Base-by-base conservation (phyloP, 108 stramenopile species). In the Epithemia pelagica region DNA sequence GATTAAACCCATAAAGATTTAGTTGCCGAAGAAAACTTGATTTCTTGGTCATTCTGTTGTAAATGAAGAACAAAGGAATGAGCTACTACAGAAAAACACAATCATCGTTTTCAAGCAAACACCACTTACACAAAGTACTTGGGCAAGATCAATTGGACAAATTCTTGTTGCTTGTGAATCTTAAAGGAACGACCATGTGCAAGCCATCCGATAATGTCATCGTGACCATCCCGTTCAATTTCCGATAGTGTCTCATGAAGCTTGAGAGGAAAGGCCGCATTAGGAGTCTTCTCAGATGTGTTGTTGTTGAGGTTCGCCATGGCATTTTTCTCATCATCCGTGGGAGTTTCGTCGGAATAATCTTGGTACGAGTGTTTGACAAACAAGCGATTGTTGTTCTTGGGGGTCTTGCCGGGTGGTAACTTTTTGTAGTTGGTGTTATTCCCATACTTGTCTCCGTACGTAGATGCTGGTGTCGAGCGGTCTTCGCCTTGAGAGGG, bases 181-280 rank as follows among this genome's bases (percentile, higher is more conserved):
- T 78, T 78, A 67, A 91, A 91, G 52, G 75, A 81, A 69, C 87
- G 77, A 29, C 90, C 90, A 64, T 91, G 90, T 23, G 87, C 81
- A 51, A 83, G 71, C 90, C 90, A 91, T 2, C 83, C 84, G 56
- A 91, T 75, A 30, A 91, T 82, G 63, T 88, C 54, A 23, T 60
- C 73, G 20, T 77, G 62, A 62, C 85, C 89, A 56, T 87, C 82
- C 0, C 64, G 68, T 64, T 91, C 86, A 20, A 91, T 85, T 57
- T 75, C 75, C 0, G 73, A 70, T 32, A 91, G 71, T 21, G 82
- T 85, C 27, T 84, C 85, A 58, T 91, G 90, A 29, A 91, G 77
- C 61, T 91, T 91, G 32, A 77, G 58, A 3, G 86, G 90, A 64
- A 91, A 91, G 59, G 82, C 79, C 15, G 78, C 72, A 66, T 78